Conservation (phyloP, 2,329 filamentous ascomycete genomes). For the Ceratocystis destructans region DNA sequence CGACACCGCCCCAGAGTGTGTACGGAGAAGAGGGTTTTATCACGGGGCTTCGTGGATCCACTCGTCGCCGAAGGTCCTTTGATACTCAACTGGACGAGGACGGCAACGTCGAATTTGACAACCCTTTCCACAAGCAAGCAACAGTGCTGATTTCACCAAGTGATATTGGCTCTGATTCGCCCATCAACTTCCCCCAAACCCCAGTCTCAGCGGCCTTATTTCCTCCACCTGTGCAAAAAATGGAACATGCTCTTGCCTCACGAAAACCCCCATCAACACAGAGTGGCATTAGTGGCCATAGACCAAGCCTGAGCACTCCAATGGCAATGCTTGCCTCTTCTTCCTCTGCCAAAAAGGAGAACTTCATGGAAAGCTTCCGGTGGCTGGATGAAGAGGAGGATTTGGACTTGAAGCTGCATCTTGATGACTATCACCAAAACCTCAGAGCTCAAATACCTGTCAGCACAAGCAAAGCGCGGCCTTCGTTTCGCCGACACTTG, state of each 20-base stretch:
- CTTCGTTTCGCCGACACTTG: constrained; percentile 55
- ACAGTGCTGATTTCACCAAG: constrained; percentile 17
- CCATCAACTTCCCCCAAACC: constrained; percentile 9
- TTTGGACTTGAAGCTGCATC: constrained; percentile 49
- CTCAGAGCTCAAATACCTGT: constrained; percentile 38
- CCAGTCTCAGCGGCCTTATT: not conserved
- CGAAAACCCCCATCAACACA: constrained; percentile 23
- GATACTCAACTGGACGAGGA: constrained; percentile 12
- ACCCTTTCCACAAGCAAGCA: constrained; percentile 16
- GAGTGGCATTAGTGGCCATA: constrained; percentile 25
- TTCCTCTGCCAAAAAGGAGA: constrained; percentile 31
- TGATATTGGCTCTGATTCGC: constrained; percentile 10
- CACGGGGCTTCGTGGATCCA: constrained; percentile 24
- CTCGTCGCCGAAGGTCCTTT: constrained; percentile 22
- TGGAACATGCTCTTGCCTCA: constrained; percentile 4
- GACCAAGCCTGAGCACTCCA: constrained; percentile 17
- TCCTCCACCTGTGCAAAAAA: constrained; percentile 9
- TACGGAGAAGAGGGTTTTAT: constrained; percentile 18
- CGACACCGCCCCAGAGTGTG: constrained; percentile 16
- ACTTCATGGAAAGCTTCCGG: constrained; percentile 53
- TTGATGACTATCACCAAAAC: constrained; percentile 59
- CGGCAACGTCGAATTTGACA: constrained; percentile 15
- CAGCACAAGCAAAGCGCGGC: constrained; percentile 35
- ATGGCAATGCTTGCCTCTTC: constrained; percentile 21
- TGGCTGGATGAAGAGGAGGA: constrained; percentile 63